Conservation (phyloP, 768 basidiomycete genomes). For the Mycena haematopus region DNA sequence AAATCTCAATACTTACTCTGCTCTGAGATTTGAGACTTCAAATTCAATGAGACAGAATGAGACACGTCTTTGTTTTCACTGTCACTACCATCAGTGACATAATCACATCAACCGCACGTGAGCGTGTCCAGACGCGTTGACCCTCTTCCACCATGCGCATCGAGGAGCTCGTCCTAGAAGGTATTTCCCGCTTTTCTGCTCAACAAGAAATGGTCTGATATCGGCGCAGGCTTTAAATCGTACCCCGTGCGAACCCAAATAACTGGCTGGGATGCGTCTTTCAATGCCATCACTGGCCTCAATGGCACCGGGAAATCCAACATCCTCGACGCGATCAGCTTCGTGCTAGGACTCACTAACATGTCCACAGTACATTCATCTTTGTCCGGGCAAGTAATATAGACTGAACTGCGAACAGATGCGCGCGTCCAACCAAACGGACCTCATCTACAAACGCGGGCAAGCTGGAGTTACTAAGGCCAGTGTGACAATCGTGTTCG, state of each 20-base stretch:
- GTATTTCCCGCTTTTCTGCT: slow-evolving; percentile 40
- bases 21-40: too few relatives aligned
- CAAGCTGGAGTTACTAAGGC: slow-evolving; percentile 98
- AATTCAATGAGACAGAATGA: too few relatives aligned
- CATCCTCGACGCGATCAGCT: slow-evolving; percentile 99
- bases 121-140: slow-evolving; percentile 6
- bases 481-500: slow-evolving; percentile 97
- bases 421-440: slow-evolving; percentile 94
- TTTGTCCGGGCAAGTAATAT: not conserved
- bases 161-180: slow-evolving; percentile 94
- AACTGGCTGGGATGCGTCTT: slow-evolving; percentile 95
- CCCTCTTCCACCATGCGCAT: slow-evolving; percentile 71
- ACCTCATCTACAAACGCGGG: slow-evolving; percentile 98
- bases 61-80: too few relatives aligned
- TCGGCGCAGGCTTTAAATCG: slow-evolving; percentile 86
- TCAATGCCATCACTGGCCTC: slow-evolving; percentile 97
- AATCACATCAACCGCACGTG: slow-evolving; percentile 2
- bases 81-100: not conserved
- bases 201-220: slow-evolving; percentile 3
- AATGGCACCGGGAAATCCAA: slow-evolving; percentile 99
- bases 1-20: slow-evolving; percentile 15
- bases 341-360: slow-evolving; percentile 97
- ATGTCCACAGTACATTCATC: slow-evolving; percentile 76
- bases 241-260: slow-evolving; percentile 97
- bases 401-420: slow-evolving; percentile 57